Percentiles rank a stretch among this genome's conserved stretches.
Conservation (phyloP, 2,329 filamentous ascomycete species). For the Drechslerella stenobrocha region DNA sequence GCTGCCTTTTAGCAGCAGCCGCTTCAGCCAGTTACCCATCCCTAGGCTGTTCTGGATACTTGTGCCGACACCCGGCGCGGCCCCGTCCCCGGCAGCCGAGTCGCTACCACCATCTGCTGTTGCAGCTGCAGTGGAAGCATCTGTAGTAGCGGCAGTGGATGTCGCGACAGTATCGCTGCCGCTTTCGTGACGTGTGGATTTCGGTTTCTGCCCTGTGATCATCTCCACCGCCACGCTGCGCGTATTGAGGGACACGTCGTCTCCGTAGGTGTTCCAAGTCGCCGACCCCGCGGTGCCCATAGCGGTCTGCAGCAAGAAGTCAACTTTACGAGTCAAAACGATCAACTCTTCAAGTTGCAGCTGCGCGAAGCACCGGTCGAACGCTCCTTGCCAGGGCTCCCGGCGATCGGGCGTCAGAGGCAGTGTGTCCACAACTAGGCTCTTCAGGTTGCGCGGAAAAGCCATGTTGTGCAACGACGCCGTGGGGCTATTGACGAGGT, state of each 20-base stretch:
- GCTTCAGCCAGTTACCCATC: slow-evolving; percentile 40
- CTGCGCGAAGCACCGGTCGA: slow-evolving; percentile 25
- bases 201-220: slow-evolving; percentile 14
- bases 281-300: background rate
- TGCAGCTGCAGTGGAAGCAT: background rate
- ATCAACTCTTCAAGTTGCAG: slow-evolving; percentile 33
- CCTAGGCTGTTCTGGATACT: background rate
- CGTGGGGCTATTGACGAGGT: slow-evolving; percentile 1
- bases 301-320: slow-evolving; percentile 30
- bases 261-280: slow-evolving; percentile 13
- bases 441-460: slow-evolving; percentile 41
- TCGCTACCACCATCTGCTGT: background rate
- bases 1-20: slow-evolving; percentile 35
- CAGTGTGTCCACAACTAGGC: slow-evolving; percentile 35
- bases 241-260: slow-evolving; percentile 34
- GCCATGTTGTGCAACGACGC: slow-evolving; percentile 7
- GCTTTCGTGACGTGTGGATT: background rate
- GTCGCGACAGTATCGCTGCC: background rate
- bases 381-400: slow-evolving; percentile 39
- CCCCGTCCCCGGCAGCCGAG: background rate
- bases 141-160: background rate
- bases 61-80: too few relatives aligned
- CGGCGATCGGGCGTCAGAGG: slow-evolving; percentile 27
- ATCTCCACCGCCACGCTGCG: slow-evolving; percentile 32
- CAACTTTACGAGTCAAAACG: slow-evolving; percentile 28